A percentile compares a stretch with the other conserved stretches of the same genome.
Conservation (phyloP, 345 rosid species). For the Corchorus capsularis region DNA sequence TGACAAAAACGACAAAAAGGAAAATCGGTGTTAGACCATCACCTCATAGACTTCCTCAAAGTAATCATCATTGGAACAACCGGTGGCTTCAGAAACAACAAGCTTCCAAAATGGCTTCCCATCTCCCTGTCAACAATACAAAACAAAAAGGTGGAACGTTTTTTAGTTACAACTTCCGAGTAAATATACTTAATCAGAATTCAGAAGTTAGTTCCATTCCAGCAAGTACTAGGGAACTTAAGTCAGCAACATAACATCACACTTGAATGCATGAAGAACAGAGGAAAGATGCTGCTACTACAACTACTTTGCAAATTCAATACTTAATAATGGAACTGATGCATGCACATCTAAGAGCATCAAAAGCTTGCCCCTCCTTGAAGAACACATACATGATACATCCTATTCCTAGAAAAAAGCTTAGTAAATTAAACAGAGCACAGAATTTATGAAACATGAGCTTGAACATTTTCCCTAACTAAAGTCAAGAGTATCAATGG, state of each 20-base stretch:
- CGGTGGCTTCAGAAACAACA: constrained; percentile 84
- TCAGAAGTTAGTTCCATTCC: neutral
- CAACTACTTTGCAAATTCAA: neutral
- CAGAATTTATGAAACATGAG: neutral
- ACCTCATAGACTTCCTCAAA: constrained; percentile 92
- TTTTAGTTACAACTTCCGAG: constrained; percentile 10
- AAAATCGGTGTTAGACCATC: constrained; percentile 1
- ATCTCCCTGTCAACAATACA: constrained; percentile 60
- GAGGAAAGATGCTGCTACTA: neutral
- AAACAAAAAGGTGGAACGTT: constrained; percentile 2
- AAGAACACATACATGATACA: neutral
- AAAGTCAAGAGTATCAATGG: neutral
- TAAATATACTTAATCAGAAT: neutral
- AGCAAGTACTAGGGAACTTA: neutral
- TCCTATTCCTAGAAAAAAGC: neutral
- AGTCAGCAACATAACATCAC: neutral
- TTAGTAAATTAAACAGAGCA: neutral
- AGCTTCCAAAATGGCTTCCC: constrained; percentile 88
- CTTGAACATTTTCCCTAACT: neutral
- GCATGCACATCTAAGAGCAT: neutral
- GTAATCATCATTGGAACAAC: constrained; percentile 65
- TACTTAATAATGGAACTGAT: neutral
- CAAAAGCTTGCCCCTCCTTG: neutral
- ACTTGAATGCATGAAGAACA: neutral
- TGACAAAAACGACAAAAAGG: neutral